phyloP scores from a whole-genome alignment of 768 basidiomycete genomes.

The Boletus sp. region DNA sequence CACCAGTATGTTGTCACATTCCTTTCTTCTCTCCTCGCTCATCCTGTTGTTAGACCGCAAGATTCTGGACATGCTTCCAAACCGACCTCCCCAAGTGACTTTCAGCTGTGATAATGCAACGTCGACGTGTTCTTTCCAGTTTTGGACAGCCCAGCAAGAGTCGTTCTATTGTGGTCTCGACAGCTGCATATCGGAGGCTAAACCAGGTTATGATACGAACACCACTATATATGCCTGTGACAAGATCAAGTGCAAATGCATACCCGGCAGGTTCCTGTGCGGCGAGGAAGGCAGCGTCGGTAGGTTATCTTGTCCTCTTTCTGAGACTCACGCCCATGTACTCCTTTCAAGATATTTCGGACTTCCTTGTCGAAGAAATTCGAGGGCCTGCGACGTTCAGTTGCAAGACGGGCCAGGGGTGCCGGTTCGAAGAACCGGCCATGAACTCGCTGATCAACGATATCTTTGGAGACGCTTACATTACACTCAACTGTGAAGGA shows the following conservation, averaged over 20 bases:
- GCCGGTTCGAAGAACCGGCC: constrained; percentile 90
- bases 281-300: constrained; percentile 93
- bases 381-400: constrained; percentile 86
- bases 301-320: constrained; percentile 38
- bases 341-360: constrained; percentile 65
- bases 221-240: constrained; percentile 77
- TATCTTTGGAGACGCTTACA: constrained; percentile 89
- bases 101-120: constrained; percentile 77
- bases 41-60: constrained; percentile 65
- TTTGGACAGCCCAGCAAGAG: constrained; percentile 94
- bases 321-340: not conserved
- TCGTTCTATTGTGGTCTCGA: constrained; percentile 93
- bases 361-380: constrained; percentile 88
- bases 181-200: constrained; percentile 51
- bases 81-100: constrained; percentile 90
- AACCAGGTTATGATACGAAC: constrained; percentile 60
- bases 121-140: constrained; percentile 87
- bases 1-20: constrained; percentile 64
- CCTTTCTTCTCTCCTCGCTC: not conserved
- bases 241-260: constrained; percentile 83
- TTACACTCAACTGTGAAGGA: constrained; percentile 80
- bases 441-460: constrained; percentile 95
- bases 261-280: constrained; percentile 93
- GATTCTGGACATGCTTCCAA: constrained; percentile 89
- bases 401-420: constrained; percentile 68